phyloP scores from a whole-genome alignment of 495 filamentous ascomycete genomes.

The Lichenothelia convexa region DNA sequence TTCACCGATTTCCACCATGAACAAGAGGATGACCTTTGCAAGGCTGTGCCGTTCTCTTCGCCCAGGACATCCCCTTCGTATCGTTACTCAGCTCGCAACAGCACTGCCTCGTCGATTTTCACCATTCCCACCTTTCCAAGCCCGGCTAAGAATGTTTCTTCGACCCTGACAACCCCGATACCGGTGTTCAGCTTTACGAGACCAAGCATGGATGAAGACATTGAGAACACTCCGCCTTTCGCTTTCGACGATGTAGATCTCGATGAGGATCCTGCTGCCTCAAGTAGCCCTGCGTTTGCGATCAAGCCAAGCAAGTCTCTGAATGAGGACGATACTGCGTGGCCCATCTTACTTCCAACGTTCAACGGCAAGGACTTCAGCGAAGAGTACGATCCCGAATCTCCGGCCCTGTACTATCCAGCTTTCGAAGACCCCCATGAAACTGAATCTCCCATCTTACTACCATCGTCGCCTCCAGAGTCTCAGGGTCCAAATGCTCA shows the following conservation, averaged over 20 bases:
- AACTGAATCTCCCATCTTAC: background rate
- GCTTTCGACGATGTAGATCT: background rate
- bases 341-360: conserved; percentile 1
- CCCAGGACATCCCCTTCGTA: background rate
- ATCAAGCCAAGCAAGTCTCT: conserved; percentile 1
- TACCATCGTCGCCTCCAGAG: conserved; percentile 1
- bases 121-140: conserved; percentile 16
- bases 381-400: conserved; percentile 8
- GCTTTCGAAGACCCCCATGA: no score
- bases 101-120: conserved; percentile 8
- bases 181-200: conserved; percentile 13
- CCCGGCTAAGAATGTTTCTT: conserved; percentile 9
- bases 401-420: conserved; percentile 5
- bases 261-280: background rate
- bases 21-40: background rate
- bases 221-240: conserved; percentile 1
- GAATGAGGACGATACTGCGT: conserved; percentile 8
- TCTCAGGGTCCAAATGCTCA: no score
- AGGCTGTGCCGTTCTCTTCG: background rate
- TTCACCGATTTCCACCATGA: conserved; percentile 1
- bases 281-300: conserved; percentile 5
- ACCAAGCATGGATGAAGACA: conserved; percentile 7
- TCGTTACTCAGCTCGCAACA: conserved; percentile 1
- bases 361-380: background rate
- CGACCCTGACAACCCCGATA: conserved; percentile 3